Evolutionary conservation across 345 rosid species (phyloP).

Genomic region (Lepidium didymum): DNA sequence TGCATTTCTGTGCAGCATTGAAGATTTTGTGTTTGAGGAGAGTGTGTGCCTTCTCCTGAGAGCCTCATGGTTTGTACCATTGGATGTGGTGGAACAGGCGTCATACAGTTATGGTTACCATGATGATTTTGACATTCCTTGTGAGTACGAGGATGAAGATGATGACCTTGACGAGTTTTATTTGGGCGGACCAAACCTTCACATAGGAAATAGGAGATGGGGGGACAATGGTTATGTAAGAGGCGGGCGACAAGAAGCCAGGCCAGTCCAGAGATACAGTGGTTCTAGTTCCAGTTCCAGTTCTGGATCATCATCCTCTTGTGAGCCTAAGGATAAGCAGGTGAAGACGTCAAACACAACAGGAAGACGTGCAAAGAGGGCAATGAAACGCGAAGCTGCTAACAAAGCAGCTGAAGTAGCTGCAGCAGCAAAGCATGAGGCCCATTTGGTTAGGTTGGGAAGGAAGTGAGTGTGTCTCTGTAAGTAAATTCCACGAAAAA

Average conservation of each 20-base stretch:
- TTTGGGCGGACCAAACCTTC: conserved; percentile 37
- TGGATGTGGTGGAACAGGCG: conserved; percentile 39
- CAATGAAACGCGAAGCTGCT: conserved; percentile 91
- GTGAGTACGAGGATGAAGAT: conserved; percentile 42
- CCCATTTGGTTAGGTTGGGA: conserved; percentile 36
- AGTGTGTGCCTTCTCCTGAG: conserved; percentile 85
- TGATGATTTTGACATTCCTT: conserved; percentile 36
- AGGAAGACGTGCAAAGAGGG: conserved; percentile 83
- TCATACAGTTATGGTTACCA: conserved; percentile 20
- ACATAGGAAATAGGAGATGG: conserved; percentile 90
- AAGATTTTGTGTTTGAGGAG: conserved; percentile 88
- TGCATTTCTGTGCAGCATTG: conserved; percentile 41
- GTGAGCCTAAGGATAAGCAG: conserved; percentile 50
- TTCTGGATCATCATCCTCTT: conserved; percentile 27
- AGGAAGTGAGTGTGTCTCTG: conserved; percentile 24
- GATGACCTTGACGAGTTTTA: conserved; percentile 65
- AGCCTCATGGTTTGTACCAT: conserved; percentile 76
- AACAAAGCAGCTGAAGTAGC: conserved; percentile 57
- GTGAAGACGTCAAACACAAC: conserved; percentile 27
- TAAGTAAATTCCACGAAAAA: neutral
- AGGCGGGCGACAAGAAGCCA: conserved; percentile 84
- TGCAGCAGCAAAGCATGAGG: conserved; percentile 44
- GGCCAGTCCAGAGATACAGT: conserved; percentile 48
- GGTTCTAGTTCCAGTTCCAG: conserved; percentile 24
- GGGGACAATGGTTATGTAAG: conserved; percentile 89